These are phyloP conservation scores for Leccinum boreale DNA, from an alignment of 768 basidiomycete species.

Conservation along the genomic window DNA sequence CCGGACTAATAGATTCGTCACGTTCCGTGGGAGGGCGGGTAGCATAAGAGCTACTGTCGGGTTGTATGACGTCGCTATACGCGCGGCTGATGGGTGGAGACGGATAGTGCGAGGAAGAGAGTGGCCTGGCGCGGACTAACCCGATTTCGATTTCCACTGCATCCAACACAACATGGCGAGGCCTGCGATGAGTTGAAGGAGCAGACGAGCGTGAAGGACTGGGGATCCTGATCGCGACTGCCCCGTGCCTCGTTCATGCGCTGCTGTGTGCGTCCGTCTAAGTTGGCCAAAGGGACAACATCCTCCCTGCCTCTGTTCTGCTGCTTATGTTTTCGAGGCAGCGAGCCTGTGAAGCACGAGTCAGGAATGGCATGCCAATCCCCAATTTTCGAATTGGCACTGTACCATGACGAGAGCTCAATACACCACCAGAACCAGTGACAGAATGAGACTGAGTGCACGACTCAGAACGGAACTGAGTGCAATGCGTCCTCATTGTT, in stretches of 20 bases:
- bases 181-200: neutral
- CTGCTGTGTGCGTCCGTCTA: too few relatives aligned
- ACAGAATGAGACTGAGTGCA: neutral
- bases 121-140: neutral
- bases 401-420: neutral
- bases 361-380: too few relatives aligned
- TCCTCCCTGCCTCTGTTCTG: too few relatives aligned
- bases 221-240: neutral
- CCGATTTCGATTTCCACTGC: conserved; percentile 22
- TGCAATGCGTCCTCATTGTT: conserved; percentile 5
- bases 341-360: too few relatives aligned
- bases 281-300: too few relatives aligned
- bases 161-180: conserved; percentile 13
- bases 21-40: neutral
- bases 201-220: neutral
- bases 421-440: too few relatives aligned
- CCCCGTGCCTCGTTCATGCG: neutral
- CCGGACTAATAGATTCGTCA: neutral
- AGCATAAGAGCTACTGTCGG: neutral
- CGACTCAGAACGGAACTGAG: neutral
- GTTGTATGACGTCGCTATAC: neutral
- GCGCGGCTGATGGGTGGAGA: conserved; percentile 5
- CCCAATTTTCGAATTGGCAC: too few relatives aligned
- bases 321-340: too few relatives aligned
- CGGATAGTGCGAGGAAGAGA: neutral